Base-by-base conservation (phyloP, 257 asterid genomes). In the Fraxinus excelsior region DNA sequence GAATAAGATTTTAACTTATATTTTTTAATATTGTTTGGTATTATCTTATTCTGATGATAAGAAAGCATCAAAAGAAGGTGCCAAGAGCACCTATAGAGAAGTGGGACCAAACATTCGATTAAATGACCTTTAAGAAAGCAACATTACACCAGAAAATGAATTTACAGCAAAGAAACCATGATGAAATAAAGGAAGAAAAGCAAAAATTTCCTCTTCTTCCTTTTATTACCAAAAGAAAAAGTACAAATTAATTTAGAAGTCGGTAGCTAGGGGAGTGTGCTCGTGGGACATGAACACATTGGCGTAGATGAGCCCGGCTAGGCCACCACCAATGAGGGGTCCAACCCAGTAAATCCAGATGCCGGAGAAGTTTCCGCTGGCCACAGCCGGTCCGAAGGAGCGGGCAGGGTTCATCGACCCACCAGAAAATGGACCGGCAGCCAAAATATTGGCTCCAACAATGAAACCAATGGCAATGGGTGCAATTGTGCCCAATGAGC, bases 321-420 rank as follows among this genome's bases (percentile, higher is more conserved):
- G 38, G 9, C 91, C 91, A 1, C 91, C 91, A 7, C 91, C 91
- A 40, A 85, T 42, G 40, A 87, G 91, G 91, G 91, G 49, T 14
- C 89, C 91, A 10, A 81, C 85, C 82, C 86, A 85, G 81, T 87
- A 87, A 51, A 87, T 79, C 91, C 91, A 87, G 78, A 76, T 74
- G 71, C 76, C 82, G 56, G 86, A 16, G 71, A 81, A 87, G 75
- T 81, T 38, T 2, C 86, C 81, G 80, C 84, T 73, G 68, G 76
- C 91, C 23, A 87, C 85, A 0, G 91, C 91, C 0, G 91, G 91
- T 13, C 91, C 91, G 37, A 83, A 85, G 2, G 89, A 85, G 1
- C 89, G 87, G 73, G 91, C 91, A 0, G 91, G 91, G 87, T 87
- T 87, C 91, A 87, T 87, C n/a, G 91, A 87, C 1, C 91, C 91